Percentiles rank a stretch among this genome's conserved stretches.
Evolutionary conservation across 2,329 filamentous ascomycete genomes (phyloP).

Genomic region (Claviceps quebecensis): DNA sequence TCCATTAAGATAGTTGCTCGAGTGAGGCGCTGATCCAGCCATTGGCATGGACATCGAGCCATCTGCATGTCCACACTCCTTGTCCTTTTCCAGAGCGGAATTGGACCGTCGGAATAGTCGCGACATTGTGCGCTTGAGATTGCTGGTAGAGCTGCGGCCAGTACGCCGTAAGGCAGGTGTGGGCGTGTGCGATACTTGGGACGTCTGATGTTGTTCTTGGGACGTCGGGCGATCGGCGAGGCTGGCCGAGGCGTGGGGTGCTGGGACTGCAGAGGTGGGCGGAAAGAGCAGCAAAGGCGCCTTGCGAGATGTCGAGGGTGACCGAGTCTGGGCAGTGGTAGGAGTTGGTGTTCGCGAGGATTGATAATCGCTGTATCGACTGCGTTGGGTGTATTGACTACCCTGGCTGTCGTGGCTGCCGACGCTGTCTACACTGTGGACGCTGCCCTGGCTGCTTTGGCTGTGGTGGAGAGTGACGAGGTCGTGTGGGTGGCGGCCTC

Average conservation of each 20-base stretch:
- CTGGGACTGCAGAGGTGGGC: constrained; percentile 1
- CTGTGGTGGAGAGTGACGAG: constrained; percentile 28
- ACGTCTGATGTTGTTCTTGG: constrained; percentile 5
- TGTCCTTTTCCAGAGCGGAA: constrained; percentile 17
- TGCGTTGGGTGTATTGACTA: not conserved
- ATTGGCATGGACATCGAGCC: constrained; percentile 9
- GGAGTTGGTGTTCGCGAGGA: constrained; percentile 13
- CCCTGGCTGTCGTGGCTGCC: constrained; percentile 12
- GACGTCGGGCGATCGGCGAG: constrained; percentile 3
- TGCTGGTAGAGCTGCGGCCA: constrained; percentile 28
- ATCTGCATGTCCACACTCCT: constrained; percentile 12
- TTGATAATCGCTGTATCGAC: constrained; percentile 11
- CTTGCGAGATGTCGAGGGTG: constrained; percentile 4
- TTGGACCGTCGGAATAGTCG: constrained; percentile 32
- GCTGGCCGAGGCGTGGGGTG: not conserved
- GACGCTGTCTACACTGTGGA: not conserved
- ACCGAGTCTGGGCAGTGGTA: constrained; percentile 8
- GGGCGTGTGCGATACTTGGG: not conserved
- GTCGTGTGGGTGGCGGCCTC: constrained; percentile 40
- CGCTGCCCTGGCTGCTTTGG: constrained; percentile 11
- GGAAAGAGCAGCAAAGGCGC: constrained; percentile 7
- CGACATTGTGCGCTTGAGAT: constrained; percentile 36
- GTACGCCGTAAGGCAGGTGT: constrained; percentile 24
- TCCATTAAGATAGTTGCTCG: constrained; percentile 3
- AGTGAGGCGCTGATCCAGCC: constrained; percentile 10